These are phyloP conservation scores for Juglanconis oblonga DNA, from an alignment of 2,329 filamentous ascomycete genomes.

Conservation along the genomic window DNA sequence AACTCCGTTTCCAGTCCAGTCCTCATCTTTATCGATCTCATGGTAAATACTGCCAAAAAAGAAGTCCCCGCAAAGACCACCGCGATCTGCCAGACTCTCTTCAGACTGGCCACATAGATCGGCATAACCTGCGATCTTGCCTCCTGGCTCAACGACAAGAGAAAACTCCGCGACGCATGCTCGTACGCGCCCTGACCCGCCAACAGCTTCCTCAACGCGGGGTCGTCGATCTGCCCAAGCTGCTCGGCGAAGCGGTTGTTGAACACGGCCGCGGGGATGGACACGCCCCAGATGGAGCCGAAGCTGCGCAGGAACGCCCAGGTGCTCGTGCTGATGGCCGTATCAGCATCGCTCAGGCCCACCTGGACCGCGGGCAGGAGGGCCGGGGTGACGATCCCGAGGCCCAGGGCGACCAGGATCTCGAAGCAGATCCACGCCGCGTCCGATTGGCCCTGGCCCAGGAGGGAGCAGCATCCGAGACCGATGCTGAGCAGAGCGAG, in stretches of 20 bases:
- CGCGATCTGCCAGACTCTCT: background rate
- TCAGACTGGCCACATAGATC: too few relatives aligned
- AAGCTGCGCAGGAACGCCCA: constrained; percentile 43
- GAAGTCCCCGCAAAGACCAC: background rate
- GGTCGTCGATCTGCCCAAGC: constrained; percentile 16
- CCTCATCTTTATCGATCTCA: background rate
- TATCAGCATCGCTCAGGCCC: constrained; percentile 30
- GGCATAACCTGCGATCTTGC: too few relatives aligned
- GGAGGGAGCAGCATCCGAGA: too few relatives aligned
- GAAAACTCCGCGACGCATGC: constrained; percentile 11
- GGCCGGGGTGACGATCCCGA: constrained; percentile 32
- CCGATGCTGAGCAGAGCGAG: too few relatives aligned
- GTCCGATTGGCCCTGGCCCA: too few relatives aligned
- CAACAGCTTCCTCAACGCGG: constrained; percentile 6
- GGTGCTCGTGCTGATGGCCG: constrained; percentile 33
- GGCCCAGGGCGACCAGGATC: too few relatives aligned
- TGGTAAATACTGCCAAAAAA: too few relatives aligned
- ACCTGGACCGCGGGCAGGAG: constrained; percentile 40
- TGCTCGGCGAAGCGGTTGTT: background rate
- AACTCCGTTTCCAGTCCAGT: background rate
- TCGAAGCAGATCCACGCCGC: too few relatives aligned
- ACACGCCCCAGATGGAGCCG: constrained; percentile 43
- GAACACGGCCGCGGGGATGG: constrained; percentile 41
- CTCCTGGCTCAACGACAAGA: too few relatives aligned
- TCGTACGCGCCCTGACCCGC: constrained; percentile 23